Percentiles rank a stretch among this genome's conserved stretches.
phyloP scores from a whole-genome alignment of 441 rosid genomes.

The Populus tomentosa region DNA sequence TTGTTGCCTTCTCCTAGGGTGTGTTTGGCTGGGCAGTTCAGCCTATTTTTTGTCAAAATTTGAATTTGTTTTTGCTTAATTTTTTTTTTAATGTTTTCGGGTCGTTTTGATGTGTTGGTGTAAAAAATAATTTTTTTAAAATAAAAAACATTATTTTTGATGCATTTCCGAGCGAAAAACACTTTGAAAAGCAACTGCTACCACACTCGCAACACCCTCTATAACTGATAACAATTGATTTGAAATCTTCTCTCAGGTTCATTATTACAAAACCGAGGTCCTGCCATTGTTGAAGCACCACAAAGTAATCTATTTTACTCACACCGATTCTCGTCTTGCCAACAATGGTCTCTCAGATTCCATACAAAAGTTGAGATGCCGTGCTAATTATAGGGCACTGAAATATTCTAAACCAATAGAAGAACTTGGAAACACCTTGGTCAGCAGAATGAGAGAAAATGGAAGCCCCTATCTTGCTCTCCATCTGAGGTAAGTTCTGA shows the following conservation, averaged over 20 bases:
- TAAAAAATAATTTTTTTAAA: too few species aligned
- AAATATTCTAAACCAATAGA: constrained; percentile 76
- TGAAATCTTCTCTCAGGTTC: constrained; percentile 42
- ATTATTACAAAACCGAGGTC: constrained; percentile 72
- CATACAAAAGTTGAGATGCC: constrained; percentile 82
- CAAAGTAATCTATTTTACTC: constrained; percentile 76
- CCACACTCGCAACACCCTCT: too few species aligned
- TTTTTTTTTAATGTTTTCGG: too few species aligned
- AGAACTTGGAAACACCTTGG: constrained; percentile 71
- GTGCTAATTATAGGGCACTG: constrained; percentile 73
- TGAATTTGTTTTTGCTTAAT: too few species aligned
- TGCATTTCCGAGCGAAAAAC: too few species aligned
- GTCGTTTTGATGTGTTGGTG: too few species aligned
- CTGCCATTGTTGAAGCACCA: constrained; percentile 73
- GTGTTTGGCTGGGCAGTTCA: neutral
- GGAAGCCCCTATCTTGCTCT: constrained; percentile 81
- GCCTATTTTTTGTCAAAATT: too few species aligned
- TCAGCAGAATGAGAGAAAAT: constrained; percentile 65
- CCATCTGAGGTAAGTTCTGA: constrained; percentile 67
- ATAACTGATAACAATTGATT: neutral
- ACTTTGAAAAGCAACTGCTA: too few species aligned
- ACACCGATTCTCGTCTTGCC: constrained; percentile 86
- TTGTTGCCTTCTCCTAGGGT: neutral
- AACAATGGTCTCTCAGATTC: constrained; percentile 62
- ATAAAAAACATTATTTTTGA: too few species aligned